Evolutionary conservation across 2,329 filamentous ascomycete species (phyloP).

Genomic region (Talaromyces sp.): DNA sequence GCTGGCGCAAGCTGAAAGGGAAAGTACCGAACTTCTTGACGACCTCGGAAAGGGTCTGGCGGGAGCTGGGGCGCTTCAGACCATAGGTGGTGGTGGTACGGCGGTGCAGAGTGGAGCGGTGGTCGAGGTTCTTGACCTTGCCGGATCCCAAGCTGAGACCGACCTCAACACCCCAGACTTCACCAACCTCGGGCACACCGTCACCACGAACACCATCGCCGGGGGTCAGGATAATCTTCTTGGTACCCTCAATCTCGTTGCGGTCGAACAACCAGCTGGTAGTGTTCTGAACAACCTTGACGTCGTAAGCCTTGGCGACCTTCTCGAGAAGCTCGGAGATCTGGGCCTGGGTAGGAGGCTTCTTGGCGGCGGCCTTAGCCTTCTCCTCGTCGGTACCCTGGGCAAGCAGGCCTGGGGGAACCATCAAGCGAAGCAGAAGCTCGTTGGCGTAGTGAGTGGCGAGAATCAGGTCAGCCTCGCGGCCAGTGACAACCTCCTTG

Average conservation of each 20-base stretch:
- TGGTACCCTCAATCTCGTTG: constrained; percentile 96
- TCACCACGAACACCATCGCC: constrained; percentile 89
- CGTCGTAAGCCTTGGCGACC: constrained; percentile 86
- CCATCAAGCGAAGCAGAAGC: constrained; percentile 84
- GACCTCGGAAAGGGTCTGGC: constrained; percentile 89
- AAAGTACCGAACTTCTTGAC: constrained; percentile 97
- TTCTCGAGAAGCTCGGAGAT: constrained; percentile 90
- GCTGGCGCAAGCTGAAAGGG: constrained; percentile 95
- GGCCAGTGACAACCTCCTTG: constrained; percentile 69
- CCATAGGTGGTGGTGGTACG: constrained; percentile 89
- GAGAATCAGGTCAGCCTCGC: constrained; percentile 82
- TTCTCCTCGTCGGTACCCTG: constrained; percentile 91
- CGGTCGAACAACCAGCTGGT: constrained; percentile 96
- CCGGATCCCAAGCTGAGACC: constrained; percentile 87
- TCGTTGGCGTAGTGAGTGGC: constrained; percentile 96
- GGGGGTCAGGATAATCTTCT: constrained; percentile 90
- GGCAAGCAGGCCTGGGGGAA: constrained; percentile 84
- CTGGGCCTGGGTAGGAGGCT: constrained; percentile 80
- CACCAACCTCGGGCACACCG: constrained; percentile 81
- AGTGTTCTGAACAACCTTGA: constrained; percentile 94
- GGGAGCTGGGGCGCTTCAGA: constrained; percentile 90
- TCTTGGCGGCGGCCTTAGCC: constrained; percentile 81
- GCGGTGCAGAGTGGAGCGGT: constrained; percentile 88
- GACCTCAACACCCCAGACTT: constrained; percentile 98
- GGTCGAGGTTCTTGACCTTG: constrained; percentile 90